Evolutionary conservation across 352 stramenopile genomes (phyloP).

Genomic region (Globisporangium iwayamae): DNA sequence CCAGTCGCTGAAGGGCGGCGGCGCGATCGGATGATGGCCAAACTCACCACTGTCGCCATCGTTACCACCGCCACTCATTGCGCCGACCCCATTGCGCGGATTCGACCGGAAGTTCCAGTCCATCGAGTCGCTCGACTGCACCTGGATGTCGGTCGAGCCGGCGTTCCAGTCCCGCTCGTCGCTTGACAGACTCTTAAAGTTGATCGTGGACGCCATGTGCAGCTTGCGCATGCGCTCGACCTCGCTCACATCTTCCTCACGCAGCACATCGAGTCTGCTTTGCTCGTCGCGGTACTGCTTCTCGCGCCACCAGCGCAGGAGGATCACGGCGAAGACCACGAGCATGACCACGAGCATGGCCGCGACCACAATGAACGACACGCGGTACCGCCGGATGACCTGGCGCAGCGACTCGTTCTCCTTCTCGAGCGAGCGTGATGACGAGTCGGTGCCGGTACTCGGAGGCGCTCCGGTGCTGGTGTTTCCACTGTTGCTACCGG

Average conservation of each 20-base stretch:
- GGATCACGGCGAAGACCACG: constrained; percentile 9
- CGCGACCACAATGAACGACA: constrained; percentile 9
- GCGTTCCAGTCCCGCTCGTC: constrained; percentile 11
- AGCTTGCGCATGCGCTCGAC: constrained; percentile 8
- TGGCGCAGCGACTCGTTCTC: constrained; percentile 13
- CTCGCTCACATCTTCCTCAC: neutral
- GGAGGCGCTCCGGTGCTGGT: constrained; percentile 14
- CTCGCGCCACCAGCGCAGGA: constrained; percentile 17
- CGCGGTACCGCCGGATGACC: constrained; percentile 3
- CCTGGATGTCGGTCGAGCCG: neutral
- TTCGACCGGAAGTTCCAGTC: constrained; percentile 21
- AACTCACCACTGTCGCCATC: constrained; percentile 3
- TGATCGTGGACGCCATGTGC: constrained; percentile 8
- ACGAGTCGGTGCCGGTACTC: neutral
- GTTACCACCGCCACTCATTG: neutral
- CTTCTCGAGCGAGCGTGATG: constrained; percentile 14
- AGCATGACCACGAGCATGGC: constrained; percentile 13
- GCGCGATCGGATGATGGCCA: neutral
- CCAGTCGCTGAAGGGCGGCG: constrained; percentile 16
- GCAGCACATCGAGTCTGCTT: neutral
- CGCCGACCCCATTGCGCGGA: neutral
- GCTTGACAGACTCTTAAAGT: constrained; percentile 9
- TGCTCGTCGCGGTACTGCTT: constrained; percentile 16
- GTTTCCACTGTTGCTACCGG: constrained; percentile 11
- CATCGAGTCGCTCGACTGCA: constrained; percentile 10